Evolutionary conservation across 768 basidiomycete species (phyloP).

Genomic region (Rhodotorula graminis): DNA sequence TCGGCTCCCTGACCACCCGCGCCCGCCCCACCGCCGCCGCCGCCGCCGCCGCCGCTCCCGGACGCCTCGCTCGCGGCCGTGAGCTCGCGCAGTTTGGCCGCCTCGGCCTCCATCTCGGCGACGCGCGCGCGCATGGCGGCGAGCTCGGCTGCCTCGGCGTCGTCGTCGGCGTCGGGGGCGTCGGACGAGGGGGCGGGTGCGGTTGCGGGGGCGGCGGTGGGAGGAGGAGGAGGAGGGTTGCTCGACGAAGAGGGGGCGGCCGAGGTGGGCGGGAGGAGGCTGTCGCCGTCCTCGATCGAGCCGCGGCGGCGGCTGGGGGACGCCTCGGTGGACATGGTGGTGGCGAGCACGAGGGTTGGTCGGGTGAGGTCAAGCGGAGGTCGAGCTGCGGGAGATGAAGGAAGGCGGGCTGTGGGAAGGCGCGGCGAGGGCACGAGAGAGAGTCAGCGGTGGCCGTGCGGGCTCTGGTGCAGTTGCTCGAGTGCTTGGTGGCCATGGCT

Average conservation of each 20-base stretch:
- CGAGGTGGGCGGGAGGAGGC: neutral
- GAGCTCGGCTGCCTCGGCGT: constrained; percentile 61
- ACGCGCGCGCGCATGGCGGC: constrained; percentile 82
- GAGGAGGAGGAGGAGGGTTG: too few relatives aligned
- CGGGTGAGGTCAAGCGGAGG: neutral
- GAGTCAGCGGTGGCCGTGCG: too few relatives aligned
- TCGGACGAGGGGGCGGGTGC: neutral
- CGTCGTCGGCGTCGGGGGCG: constrained; percentile 25
- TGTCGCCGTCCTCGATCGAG: constrained; percentile 25
- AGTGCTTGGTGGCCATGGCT: too few relatives aligned
- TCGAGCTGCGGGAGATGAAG: neutral
- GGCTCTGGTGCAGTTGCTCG: too few relatives aligned
- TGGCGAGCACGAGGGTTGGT: neutral
- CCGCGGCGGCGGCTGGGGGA: constrained; percentile 9
- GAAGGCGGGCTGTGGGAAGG: too few relatives aligned
- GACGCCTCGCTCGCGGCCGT: constrained; percentile 54
- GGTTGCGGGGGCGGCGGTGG: neutral
- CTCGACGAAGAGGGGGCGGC: too few relatives aligned
- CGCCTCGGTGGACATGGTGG: constrained; percentile 9
- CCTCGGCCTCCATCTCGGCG: constrained; percentile 87
- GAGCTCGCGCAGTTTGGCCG: constrained; percentile 76
- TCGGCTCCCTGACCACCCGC: constrained; percentile 52
- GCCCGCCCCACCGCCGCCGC: too few relatives aligned
- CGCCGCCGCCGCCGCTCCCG: neutral
- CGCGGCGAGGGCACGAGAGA: too few relatives aligned